Conservation (phyloP, 768 basidiomycete genomes). For the Termitomyces sp. region DNA sequence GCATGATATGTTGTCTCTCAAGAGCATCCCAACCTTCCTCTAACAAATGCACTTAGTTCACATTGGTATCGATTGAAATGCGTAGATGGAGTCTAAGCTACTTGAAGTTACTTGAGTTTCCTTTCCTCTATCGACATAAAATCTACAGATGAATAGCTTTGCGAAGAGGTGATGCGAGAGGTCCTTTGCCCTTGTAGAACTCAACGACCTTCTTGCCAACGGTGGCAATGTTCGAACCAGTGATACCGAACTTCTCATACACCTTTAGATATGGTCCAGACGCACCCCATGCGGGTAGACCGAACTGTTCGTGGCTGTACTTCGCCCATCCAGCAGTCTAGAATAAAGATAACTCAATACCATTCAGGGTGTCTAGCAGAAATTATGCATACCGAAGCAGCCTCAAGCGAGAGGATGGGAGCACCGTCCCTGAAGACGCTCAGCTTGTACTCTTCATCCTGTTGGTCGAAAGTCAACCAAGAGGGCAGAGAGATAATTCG, state of each 20-base stretch:
- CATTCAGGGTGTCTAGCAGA: constrained; percentile 6
- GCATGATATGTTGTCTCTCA: background rate
- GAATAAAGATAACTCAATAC: constrained; percentile 11
- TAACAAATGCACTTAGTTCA: background rate
- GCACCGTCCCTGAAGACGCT: constrained; percentile 86
- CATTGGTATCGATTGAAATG: background rate
- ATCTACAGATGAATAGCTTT: constrained; percentile 56
- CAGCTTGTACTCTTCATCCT: constrained; percentile 75
- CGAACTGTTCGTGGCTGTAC: constrained; percentile 89
- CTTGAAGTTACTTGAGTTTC: background rate
- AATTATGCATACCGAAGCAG: constrained; percentile 44
- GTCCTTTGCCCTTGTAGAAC: constrained; percentile 83
- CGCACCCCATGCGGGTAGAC: constrained; percentile 75
- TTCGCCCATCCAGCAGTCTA: constrained; percentile 82
- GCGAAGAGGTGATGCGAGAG: constrained; percentile 70
- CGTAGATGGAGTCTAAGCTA: constrained; percentile 9
- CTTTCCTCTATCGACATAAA: background rate
- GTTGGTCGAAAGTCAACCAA: constrained; percentile 84
- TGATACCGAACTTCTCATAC: constrained; percentile 89
- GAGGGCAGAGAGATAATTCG: constrained; percentile 88
- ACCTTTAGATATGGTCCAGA: constrained; percentile 90
- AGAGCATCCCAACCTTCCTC: background rate
- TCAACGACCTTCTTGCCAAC: constrained; percentile 83
- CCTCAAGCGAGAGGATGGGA: constrained; percentile 88
- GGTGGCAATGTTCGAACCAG: constrained; percentile 71